Evolutionary conservation across 1,284 basidiomycete genomes (phyloP).

Genomic region (Ceratobasidium sp.): DNA sequence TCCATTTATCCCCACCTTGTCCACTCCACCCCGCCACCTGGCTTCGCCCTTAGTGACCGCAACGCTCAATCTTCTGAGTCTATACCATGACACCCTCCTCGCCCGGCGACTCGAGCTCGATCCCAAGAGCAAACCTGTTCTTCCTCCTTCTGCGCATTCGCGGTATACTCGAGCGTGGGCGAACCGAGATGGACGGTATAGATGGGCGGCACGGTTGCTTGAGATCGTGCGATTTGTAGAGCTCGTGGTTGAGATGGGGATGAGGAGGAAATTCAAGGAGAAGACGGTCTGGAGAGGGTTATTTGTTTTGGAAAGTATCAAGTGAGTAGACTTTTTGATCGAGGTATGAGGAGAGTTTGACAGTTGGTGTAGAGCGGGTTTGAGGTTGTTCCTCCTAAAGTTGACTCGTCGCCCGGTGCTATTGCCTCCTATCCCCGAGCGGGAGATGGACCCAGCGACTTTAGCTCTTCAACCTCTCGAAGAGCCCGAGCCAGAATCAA

Average conservation of each 20-base stretch:
- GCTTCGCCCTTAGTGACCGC: slow-evolving; percentile 69
- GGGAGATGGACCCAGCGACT: slow-evolving; percentile 83
- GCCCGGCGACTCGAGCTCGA: slow-evolving; percentile 70
- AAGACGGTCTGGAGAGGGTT: slow-evolving; percentile 78
- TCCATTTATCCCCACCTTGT: slow-evolving; percentile 32
- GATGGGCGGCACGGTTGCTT: slow-evolving; percentile 78
- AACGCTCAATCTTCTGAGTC: slow-evolving; percentile 78
- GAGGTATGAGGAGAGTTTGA: too few species aligned
- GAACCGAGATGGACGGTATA: slow-evolving; percentile 74
- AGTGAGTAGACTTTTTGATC: slow-evolving; percentile 67
- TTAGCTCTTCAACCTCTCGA: slow-evolving; percentile 67
- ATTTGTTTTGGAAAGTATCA: slow-evolving; percentile 79
- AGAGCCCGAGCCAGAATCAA: slow-evolving; percentile 64
- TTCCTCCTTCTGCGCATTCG: slow-evolving; percentile 76
- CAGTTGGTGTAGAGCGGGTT: slow-evolving; percentile 67
- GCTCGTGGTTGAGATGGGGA: slow-evolving; percentile 88
- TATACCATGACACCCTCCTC: slow-evolving; percentile 90
- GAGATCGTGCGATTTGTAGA: slow-evolving; percentile 83
- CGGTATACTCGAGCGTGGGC: slow-evolving; percentile 89
- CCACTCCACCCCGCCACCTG: slow-evolving; percentile 3
- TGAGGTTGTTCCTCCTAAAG: slow-evolving; percentile 77
- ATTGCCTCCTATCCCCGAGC: slow-evolving; percentile 82
- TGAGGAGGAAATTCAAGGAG: slow-evolving; percentile 73
- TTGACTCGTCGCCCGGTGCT: slow-evolving; percentile 82
- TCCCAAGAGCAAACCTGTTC: slow-evolving; percentile 75